Evolutionary conservation across 2,329 filamentous ascomycete genomes (phyloP).

Genomic region (Shiraia bambusicola): DNA sequence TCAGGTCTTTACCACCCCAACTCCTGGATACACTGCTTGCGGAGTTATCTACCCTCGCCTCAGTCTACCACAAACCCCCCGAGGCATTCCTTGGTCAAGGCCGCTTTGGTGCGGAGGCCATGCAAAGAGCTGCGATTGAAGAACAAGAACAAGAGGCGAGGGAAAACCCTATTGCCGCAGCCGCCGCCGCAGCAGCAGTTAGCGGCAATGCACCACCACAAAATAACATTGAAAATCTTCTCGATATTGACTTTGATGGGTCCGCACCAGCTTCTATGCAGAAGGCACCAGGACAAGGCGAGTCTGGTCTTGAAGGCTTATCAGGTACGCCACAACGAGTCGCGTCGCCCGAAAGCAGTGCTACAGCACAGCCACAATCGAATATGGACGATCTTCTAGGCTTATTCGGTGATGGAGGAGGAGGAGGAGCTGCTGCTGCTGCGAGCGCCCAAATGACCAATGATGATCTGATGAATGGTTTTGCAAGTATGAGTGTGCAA

Average conservation of each 20-base stretch:
- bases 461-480: conserved; percentile 74
- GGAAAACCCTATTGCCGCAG: conserved; percentile 91
- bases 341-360: conserved; percentile 60
- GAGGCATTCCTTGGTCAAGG: conserved; percentile 98
- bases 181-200: conserved; percentile 66
- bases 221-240: conserved; percentile 86
- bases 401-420: conserved; percentile 55
- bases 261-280: conserved; percentile 86
- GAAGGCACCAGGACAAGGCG: conserved; percentile 55
- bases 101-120: conserved; percentile 87
- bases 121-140: conserved; percentile 93
- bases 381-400: conserved; percentile 83
- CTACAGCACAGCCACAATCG: conserved; percentile 47
- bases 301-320: conserved; percentile 55
- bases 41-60: conserved; percentile 91
- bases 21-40: conserved; percentile 87
- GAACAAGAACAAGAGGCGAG: conserved; percentile 90
- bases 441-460: conserved; percentile 40
- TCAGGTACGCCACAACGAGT: conserved; percentile 69
- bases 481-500: conserved; percentile 76
- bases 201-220: conserved; percentile 60
- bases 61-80: conserved; percentile 97
- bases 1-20: conserved; percentile 79
- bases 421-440: conserved; percentile 33
- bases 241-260: conserved; percentile 96